Base-by-base conservation (phyloP, 768 basidiomycete genomes). In the Termitomyces sp. region DNA sequence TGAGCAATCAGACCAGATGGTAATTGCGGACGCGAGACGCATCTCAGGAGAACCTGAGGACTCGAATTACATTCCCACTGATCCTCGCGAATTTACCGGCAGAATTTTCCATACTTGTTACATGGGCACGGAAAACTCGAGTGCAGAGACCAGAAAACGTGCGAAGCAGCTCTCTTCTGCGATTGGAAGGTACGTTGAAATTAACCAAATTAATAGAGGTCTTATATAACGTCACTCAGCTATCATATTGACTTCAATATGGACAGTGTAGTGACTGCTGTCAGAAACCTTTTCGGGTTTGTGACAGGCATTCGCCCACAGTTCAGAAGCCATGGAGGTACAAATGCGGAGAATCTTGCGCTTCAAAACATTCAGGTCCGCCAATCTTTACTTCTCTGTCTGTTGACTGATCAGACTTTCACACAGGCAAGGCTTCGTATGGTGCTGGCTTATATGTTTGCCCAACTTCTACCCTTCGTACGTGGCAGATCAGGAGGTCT, bases 41-140 rank as follows among this genome's bases (percentile, higher is more conserved):
- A 95, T 99, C 58, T 83, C 81, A 0, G 93, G 95, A 4, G 93
- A 96, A 69, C 79, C 88, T 0, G 86, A 86, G 55, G 86, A 82
- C 59, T 96, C 95, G 2, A 74, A 74, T 1, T 98, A 98, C 68
- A 66, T 93, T 30, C 96, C 97, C 1, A 80, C 83, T 0, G 95
- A 99, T 70, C 85, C 95, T 0, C 83, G 80, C 48, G 97, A 98
- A 68, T 94, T 98, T 65, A 85, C 86, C 30, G 79, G 77, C 55
- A 81, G 93, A 27, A 87, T 98, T 55, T 96, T 99, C 77, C 95
- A 98, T 71, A 96, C 95, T 0, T 97, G 94, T 72, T 99, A 96
- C 73, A 98, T 99, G 97, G 96, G 96, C 6, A 99, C 97, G 0
- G 92, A 95, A 71, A 95, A 98, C 70, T 98, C 96, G 7, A 93